Base-by-base conservation (phyloP, 2,329 filamentous ascomycete genomes). In the Aspergillus vadensis region DNA sequence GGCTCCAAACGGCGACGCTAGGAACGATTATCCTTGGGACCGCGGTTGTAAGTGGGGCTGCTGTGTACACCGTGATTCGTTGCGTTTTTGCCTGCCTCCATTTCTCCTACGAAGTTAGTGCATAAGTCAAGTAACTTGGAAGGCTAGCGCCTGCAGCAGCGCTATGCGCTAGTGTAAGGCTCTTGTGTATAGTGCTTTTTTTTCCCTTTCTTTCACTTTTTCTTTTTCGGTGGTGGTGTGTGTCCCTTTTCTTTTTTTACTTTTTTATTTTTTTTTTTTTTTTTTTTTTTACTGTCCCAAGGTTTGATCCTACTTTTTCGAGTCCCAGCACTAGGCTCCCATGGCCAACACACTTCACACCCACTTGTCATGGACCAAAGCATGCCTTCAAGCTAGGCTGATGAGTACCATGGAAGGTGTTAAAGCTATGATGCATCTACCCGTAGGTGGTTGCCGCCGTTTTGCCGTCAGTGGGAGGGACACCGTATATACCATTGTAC, bases 1-100 rank as follows among this genome's bases (percentile, higher is more conserved):
- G 55, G 39, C 12, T 15, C 51, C 53, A 66, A 67, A 68, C 65
- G 66, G 66, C 55, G 63, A 61, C 65, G 63, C 65, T 64, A 65
- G 66, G 61, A 64, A 66, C 57, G 64, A 62, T 57, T 55, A 55
- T 63, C 63, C 59, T 54, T 61, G 59, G 59, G 59, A 44, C 44
- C 41, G 51, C 57, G 52, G 39, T 43, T 44, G 55, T 23, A 19
- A 36, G 49, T 59, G 59, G 60, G 56, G 15, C 44, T 14, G 1
- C 12, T 27, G 10, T 10, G 39, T 21, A 30, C 12, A 15, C 51
- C 43, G 7, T 56, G 55, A 62, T 62, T 67, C 57, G 65, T 21
- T 51, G 53, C 23, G 55, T 56, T 57, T 64, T 61, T 58, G 51
- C 54, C 58, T 58, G 39, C 48, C 62, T 58, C 54, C 47, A 50